Percentiles rank a stretch among this genome's conserved stretches.
Conservation (phyloP, 1,139 yeast species). For the Schwanniomyces etchellsii region DNA sequence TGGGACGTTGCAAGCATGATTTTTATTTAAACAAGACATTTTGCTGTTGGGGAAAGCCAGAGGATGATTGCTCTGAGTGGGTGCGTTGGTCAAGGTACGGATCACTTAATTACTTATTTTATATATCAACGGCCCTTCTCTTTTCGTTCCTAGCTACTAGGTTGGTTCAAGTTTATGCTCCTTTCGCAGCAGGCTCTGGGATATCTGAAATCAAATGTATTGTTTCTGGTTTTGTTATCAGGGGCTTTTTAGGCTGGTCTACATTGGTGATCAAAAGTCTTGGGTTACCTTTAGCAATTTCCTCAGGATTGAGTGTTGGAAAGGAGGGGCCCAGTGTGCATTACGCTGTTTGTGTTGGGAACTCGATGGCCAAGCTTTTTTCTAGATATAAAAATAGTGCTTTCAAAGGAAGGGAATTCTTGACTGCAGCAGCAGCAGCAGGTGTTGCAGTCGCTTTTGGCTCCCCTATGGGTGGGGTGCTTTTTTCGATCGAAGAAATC, state of each 20-base stretch:
- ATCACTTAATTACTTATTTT: constrained; percentile 50
- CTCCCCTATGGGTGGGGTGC: constrained; percentile 68
- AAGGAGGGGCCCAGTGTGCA: constrained; percentile 87
- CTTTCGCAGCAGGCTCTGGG: constrained; percentile 95
- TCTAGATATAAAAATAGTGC: constrained; percentile 39
- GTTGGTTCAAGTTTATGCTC: constrained; percentile 69
- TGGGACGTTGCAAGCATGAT: constrained; percentile 69
- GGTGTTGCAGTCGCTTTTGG: constrained; percentile 77
- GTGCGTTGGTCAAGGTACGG: constrained; percentile 42
- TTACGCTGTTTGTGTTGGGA: constrained; percentile 79
- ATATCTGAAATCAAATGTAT: constrained; percentile 95
- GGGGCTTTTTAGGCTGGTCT: constrained; percentile 69
- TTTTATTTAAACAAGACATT: constrained; percentile 70
- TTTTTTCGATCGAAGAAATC: constrained; percentile 71
- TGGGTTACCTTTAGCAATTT: constrained; percentile 81
- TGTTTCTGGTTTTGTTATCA: constrained; percentile 82
- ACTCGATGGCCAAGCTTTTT: constrained; percentile 54
- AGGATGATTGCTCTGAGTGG: constrained; percentile 51
- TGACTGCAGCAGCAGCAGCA: constrained; percentile 60
- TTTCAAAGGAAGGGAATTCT: constrained; percentile 48
- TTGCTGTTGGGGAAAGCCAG: constrained; percentile 72
- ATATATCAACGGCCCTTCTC: constrained; percentile 51
- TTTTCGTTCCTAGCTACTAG: constrained; percentile 65
- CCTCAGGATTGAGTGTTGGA: constrained; percentile 76
- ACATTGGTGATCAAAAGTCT: constrained; percentile 73